Conservation (phyloP, 169 alveolate genomes). For the Plasmodium vinckei region DNA sequence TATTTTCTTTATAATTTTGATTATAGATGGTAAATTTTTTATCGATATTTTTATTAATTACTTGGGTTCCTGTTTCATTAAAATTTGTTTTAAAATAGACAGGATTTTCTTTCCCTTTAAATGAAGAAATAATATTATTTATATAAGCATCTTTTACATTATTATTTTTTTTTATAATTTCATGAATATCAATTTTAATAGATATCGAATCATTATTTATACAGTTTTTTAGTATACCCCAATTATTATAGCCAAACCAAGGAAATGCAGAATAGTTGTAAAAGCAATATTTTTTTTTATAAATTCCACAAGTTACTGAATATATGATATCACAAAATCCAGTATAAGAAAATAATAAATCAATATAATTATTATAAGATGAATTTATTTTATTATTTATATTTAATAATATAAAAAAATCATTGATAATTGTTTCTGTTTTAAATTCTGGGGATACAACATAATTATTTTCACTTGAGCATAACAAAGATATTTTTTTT, state of each 20-base stretch:
- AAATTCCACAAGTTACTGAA: slow-evolving; percentile 49
- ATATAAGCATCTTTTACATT: slow-evolving; percentile 17
- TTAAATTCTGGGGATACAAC: slow-evolving; percentile 71
- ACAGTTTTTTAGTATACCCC: slow-evolving; percentile 64
- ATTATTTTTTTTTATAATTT: slow-evolving; percentile 23
- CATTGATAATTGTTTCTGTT: slow-evolving; percentile 36
- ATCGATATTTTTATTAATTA: background rate
- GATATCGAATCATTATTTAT: slow-evolving; percentile 41
- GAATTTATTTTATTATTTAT: slow-evolving; percentile 10
- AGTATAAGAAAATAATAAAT: slow-evolving; percentile 56
- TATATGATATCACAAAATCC: slow-evolving; percentile 66
- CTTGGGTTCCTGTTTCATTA: background rate
- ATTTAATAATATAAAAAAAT: slow-evolving; percentile 40
- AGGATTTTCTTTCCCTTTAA: slow-evolving; percentile 9
- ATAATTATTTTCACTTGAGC: slow-evolving; percentile 35
- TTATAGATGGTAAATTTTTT: background rate
- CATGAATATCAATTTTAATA: slow-evolving; percentile 39
- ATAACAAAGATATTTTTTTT: slow-evolving; percentile 33
- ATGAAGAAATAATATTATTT: slow-evolving; percentile 7
- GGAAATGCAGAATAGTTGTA: slow-evolving; percentile 37
- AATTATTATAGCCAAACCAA: slow-evolving; percentile 63
- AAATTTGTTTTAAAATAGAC: background rate
- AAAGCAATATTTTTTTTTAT: slow-evolving; percentile 20
- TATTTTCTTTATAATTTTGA: too few relatives aligned
- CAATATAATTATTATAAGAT: slow-evolving; percentile 12